A percentile compares a stretch with the other conserved stretches of the same genome.
Evolutionary conservation across 2,329 filamentous ascomycete genomes (phyloP).

Genomic region (Claviceps arundinis): DNA sequence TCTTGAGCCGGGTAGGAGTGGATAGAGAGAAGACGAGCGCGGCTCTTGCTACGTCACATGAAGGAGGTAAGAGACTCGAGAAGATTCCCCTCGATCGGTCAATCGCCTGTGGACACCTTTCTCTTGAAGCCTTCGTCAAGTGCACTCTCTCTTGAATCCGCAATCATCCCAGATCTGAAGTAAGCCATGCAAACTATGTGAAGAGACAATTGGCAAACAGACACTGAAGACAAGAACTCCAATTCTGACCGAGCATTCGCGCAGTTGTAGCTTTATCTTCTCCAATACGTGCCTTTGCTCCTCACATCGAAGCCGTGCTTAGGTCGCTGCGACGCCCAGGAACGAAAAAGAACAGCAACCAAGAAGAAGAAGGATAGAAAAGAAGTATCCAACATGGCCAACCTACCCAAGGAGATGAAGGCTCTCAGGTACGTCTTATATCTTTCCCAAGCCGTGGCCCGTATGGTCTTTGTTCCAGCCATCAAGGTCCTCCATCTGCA

Average conservation of each 20-base stretch:
- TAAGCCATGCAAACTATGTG: not conserved
- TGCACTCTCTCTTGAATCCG: not conserved
- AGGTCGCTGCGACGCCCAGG: not conserved
- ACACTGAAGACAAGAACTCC: not conserved
- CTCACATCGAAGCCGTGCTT: not conserved
- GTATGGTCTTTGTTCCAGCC: slow-evolving; percentile 1
- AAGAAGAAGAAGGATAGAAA: not conserved
- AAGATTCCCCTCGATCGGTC: not conserved
- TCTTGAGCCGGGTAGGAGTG: not conserved
- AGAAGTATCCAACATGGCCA: slow-evolving; percentile 14
- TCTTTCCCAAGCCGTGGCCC: not conserved
- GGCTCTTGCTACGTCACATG: slow-evolving; percentile 1
- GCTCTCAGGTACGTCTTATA: slow-evolving; percentile 39
- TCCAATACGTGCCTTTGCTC: not conserved
- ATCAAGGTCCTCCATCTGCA: slow-evolving; percentile 10
- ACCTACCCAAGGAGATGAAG: slow-evolving; percentile 44
- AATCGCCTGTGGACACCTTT: not conserved
- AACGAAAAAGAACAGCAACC: not conserved
- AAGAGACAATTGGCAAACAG: not conserved
- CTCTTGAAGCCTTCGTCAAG: not conserved
- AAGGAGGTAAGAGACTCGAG: not conserved
- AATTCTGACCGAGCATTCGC: not conserved
- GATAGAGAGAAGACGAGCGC: not conserved
- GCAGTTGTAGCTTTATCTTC: not conserved
- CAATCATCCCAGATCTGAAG: not conserved